phyloP scores from a whole-genome alignment of 257 asterid species.

The Anisodus tanguticus region DNA sequence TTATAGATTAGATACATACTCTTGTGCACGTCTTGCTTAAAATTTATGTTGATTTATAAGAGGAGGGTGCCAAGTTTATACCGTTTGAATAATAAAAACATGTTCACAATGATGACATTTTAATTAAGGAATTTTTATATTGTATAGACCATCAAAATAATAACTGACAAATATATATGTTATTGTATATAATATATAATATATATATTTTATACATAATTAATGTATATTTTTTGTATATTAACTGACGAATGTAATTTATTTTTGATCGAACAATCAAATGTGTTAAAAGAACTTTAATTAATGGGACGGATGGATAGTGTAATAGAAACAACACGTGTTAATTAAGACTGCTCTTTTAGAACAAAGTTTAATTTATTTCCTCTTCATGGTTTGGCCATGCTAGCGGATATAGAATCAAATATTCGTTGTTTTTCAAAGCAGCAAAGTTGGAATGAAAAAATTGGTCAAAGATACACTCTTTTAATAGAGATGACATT shows the following conservation, averaged over 20 bases:
- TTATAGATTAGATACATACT: too few species aligned
- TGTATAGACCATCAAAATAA: too few species aligned
- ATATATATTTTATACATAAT: too few species aligned
- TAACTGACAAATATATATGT: too few species aligned
- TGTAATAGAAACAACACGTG: not conserved
- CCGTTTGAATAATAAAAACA: not conserved
- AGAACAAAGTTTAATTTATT: not conserved
- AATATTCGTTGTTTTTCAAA: not conserved
- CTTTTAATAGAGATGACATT: not conserved
- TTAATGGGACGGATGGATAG: too few species aligned
- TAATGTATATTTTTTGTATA: too few species aligned
- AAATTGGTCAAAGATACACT: not conserved
- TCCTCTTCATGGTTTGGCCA: constrained; percentile 12
- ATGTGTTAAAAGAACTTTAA: too few species aligned
- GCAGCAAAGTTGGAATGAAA: not conserved
- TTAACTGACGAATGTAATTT: too few species aligned
- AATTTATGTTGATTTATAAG: not conserved
- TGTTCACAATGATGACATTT: not conserved
- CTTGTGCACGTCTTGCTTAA: not conserved
- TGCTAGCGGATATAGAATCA: not conserved
- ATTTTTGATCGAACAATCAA: too few species aligned
- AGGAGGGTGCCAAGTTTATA: not conserved
- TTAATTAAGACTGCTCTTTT: not conserved
- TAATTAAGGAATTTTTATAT: too few species aligned
- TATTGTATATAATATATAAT: too few species aligned